phyloP scores from a whole-genome alignment of 352 stramenopile genomes.

The Globisporangium spinosum region DNA sequence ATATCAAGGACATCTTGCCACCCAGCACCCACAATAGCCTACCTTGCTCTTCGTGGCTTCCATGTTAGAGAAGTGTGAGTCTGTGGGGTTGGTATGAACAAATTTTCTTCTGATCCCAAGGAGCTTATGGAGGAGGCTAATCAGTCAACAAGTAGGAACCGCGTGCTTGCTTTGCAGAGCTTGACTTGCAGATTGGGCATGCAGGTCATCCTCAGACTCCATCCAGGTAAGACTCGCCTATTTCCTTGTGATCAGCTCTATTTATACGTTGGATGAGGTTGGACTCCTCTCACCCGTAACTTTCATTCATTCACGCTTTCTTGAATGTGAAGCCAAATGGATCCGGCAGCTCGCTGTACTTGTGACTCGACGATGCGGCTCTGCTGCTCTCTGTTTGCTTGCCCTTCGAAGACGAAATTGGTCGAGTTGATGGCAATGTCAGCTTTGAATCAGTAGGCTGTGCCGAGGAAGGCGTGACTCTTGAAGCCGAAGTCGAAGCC shows the following conservation, averaged over 20 bases:
- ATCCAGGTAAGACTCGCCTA: conserved; percentile 4
- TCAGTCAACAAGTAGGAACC: background rate
- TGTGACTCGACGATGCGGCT: conserved; percentile 22
- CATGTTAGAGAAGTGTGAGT: background rate
- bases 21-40: background rate
- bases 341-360: conserved; percentile 56
- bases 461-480: conserved; percentile 1
- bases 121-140: background rate
- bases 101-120: background rate
- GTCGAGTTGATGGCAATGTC: conserved; percentile 2
- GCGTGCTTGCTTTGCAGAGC: too few relatives aligned
- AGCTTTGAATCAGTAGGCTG: background rate
- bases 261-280: conserved; percentile 15
- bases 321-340: conserved; percentile 68
- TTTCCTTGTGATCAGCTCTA: conserved; percentile 4
- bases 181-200: background rate
- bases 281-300: background rate
- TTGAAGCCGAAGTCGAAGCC: background rate
- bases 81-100: background rate
- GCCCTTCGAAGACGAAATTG: conserved; percentile 11
- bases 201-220: background rate
- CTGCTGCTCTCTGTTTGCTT: background rate
- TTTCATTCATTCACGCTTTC: conserved; percentile 19
- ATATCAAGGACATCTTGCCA: background rate
- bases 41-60: conserved; percentile 20